Base-by-base conservation (phyloP, 1,139 yeast species). In the Nakaseomyces bracarensis region DNA sequence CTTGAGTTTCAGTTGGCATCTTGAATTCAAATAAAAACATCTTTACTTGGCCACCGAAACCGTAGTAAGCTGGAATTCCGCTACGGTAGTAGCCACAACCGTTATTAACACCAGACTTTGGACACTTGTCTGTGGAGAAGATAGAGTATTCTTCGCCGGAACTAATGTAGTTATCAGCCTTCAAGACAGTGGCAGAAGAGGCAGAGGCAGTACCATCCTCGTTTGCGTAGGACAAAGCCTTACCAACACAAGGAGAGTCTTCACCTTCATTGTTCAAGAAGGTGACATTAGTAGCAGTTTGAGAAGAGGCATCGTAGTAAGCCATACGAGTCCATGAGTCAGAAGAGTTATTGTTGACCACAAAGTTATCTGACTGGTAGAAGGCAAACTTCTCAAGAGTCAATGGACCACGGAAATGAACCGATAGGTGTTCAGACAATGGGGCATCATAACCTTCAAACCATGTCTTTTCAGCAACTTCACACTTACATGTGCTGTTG, bases 361-460 rank as follows among this genome's bases (percentile, higher is more conserved):
- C 46, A 46, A 64, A 67, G 19, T 59, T 49, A 25, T 65, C 65
- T 22, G 70, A 46, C 18, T 72, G 63, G 64, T 79, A 82, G 49
- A 71, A 82, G 40, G 78, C 89, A 61, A 81, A 81, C 55, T 79
- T 75, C 49, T 67, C 67, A 55, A 80, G 69, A 47, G 67, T 67
- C 48, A 82, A 59, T 18, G 93, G 93, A 51, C 93, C 93, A 69
- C 93, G 77, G 63, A 82, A 74, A 61, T 82, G 93, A 26, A 82
- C 84, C n/a, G 87, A 78, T 42, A 82, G 65, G 54, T 78, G 85
- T 51, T 75, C 80, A 49, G 80, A 69, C 43, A 82, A 64, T 13
- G 93, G 93, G 38, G 87, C 68, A 62, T 78, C 74, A 44, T 72
- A 62, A 33, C 91, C 91, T 15, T 70, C 63, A 60, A 82, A 80